Evolutionary conservation across 192 early-diverging fungal species (phyloP), one percentile per base, ranked within the genome.

Genomic region (Mortierella hygrophila): DNA sequence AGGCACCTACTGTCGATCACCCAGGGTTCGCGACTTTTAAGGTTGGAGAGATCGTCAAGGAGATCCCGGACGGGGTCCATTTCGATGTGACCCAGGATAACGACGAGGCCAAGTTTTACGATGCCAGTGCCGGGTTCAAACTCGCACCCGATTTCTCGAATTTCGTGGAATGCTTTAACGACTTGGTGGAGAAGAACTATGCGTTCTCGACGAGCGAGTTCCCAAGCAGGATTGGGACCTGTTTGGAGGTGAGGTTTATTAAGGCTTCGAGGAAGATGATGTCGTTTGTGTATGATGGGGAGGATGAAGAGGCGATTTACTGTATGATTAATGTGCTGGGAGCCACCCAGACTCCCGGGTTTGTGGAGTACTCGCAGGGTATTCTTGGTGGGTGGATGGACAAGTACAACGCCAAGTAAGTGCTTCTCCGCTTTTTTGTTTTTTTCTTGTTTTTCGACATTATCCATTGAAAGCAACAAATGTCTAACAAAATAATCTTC

Each of bases 341-440:
- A 20, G 42, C 37, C n/a, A 68, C 29, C 6, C 60, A 35, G 6
- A 79, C 80, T 13, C 80, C 80, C 1, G 86, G 86, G 1, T 82
- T 82, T 73, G 70, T 82, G 5, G 77, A 88, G n/a, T 82, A 57
- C 23, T 40, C 76, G 4, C 26, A 13, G 32, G 72, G 29, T 3
- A 35, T 76, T 49, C 26, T 74, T 6, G 21, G 11, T n/a, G 42
- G 70, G 15, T 82, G 71, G 76, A 70, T 82, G 0, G 42, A 82
- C 26, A 79, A 78, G 11, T 85, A 82, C 41, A 77, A 85, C 11
- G 76, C 80, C 23, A 79, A 68, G 88, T 89, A 75, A 26, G 77
- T 65, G 7, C 35, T 18, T 15, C 37, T 57, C 20, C 57, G 3
- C 16, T n/a, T 13, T 68, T 32, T 68, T 16, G 49, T 60, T 11